Base-by-base conservation (phyloP, 2,329 filamentous ascomycete genomes). In the Fusarium ramigenum region DNA sequence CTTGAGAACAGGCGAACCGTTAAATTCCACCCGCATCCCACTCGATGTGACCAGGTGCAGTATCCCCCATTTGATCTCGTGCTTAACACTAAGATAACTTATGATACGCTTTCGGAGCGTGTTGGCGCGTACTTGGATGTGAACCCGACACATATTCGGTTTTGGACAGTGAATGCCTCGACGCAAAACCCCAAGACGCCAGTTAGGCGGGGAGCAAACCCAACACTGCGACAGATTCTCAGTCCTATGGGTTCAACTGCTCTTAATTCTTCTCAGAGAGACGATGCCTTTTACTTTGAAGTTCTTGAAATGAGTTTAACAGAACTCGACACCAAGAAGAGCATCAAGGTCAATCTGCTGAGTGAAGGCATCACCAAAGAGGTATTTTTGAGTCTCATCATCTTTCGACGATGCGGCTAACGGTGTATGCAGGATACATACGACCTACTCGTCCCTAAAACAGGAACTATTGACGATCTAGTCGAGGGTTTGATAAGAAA, bases 321-420 rank as follows among this genome's bases (percentile, higher is more conserved):
- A 30, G 97, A 99, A 82, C 87, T 97, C 47, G 96, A 99, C 79
- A 96, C 93, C 63, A 96, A 97, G 85, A 98, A 97, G 85, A 90
- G 86, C 64, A 85, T 98, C 72, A 96, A 93, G 81, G 84, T 99
- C 53, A 93, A 87, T 3, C 96, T 93, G 90, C 85, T 99, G 50
- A 93, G 92, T 44, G 96, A 99, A 72, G 96, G 96, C 47, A 92
- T 98, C 71, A 91, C 91, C 16, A 98, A 98, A 85, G 95, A 97
- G 84, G 93, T 94, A 83, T 82, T 87, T 80, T 80, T 15, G 21
- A 28, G 25, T 15, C 43, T 49, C 23, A n/a, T 11, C 7, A 30
- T 37, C 3, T 28, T 18, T 18, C 9, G n/a, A 43, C 28, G 42
- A n/a, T 21, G 59, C 69, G 32, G 73, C 62, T 43, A 18, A 74